Conservation (phyloP, 345 rosid genomes). For the Sisymbrium altissimum region DNA sequence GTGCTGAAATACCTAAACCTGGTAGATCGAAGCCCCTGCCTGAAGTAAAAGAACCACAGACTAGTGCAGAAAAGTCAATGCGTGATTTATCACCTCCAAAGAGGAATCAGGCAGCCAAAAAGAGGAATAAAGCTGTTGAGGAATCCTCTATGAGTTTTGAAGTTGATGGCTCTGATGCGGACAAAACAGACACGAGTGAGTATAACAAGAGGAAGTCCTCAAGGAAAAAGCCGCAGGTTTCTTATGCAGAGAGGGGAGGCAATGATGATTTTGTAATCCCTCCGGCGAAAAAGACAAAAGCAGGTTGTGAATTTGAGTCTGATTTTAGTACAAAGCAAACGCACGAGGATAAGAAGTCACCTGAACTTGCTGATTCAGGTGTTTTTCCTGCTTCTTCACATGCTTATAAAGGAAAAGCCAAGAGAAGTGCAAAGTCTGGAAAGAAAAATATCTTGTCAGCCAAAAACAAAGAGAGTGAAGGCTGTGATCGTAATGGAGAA, state of each 20-base stretch:
- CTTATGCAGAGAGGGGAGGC: conserved; percentile 27
- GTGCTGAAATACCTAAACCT: conserved; percentile 23
- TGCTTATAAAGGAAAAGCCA: conserved; percentile 22
- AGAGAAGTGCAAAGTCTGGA: conserved; percentile 16
- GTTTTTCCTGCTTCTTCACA: conserved; percentile 29
- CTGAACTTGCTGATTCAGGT: conserved; percentile 30
- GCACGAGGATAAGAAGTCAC: conserved; percentile 6
- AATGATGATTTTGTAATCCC: conserved; percentile 39
- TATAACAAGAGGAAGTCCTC: conserved; percentile 42
- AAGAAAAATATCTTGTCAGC: conserved; percentile 25
- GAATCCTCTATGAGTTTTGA: conserved; percentile 42
- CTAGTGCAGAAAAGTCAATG: conserved; percentile 13
- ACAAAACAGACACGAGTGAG: conserved; percentile 20
- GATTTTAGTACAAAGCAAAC: conserved; percentile 13
- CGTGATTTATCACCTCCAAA: conserved; percentile 29
- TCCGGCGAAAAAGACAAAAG: conserved; percentile 41
- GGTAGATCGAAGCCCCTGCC: conserved; percentile 27
- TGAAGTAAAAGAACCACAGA: conserved; percentile 24
- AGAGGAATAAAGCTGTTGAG: conserved; percentile 38
- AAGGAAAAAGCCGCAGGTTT: conserved; percentile 47
- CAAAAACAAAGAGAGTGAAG: conserved; percentile 30
- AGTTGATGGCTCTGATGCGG: conserved; percentile 31
- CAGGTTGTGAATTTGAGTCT: conserved; percentile 11
- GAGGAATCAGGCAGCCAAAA: conserved; percentile 34
- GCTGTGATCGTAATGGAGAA: conserved; percentile 28